Evolutionary conservation across 129 eudicot species (phyloP), one percentile per base, ranked within the genome.

Genomic region (Lactuca sativa): DNA sequence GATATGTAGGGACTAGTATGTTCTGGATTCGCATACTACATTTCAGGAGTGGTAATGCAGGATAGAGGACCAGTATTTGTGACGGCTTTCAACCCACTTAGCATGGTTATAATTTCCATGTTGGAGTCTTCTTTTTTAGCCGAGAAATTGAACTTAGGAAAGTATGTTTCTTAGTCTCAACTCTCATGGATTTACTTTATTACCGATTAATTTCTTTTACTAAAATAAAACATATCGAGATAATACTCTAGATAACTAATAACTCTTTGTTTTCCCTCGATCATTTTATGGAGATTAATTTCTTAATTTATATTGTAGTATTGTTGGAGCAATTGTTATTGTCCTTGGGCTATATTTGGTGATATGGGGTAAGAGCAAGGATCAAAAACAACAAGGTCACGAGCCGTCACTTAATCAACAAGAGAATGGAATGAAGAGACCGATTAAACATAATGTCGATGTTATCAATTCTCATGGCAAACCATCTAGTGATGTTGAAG

Each of bases 61-160:
- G 80, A 69, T 36, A 82, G 81, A 74, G 99, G 99, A 16, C 99
- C 99, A 0, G 90, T 93, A 73, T 89, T 93, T 62, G 99, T 93
- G 48, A 85, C 99, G 3, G 86, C 95, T 16, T 90, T 93, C 40
- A 93, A 69, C 63, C 99, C 97, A 18, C 81, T 93, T 38, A 56
- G 64, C 60, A 85, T 90, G 99, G 85, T 93, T 15, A 76, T 93
- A 48, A 83, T 83, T 38, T 95, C 99, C 25, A 56, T 90, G 61
- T 11, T 90, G 83, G 83, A 95, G 34, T 77, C 89, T 47, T 75
- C 59, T 62, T 14, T 85, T 41, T 63, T 93, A 43, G 73, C 87
- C 0, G 97, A 93, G 84, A 80, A 83, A 52, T 71, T 90, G 68
- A 71, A 71, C 64, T 70, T 93, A 36, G 99, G 95, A 87, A 87